Evolutionary conservation across 257 asterid species (phyloP).

Genomic region (Ophiorrhiza pumila): DNA sequence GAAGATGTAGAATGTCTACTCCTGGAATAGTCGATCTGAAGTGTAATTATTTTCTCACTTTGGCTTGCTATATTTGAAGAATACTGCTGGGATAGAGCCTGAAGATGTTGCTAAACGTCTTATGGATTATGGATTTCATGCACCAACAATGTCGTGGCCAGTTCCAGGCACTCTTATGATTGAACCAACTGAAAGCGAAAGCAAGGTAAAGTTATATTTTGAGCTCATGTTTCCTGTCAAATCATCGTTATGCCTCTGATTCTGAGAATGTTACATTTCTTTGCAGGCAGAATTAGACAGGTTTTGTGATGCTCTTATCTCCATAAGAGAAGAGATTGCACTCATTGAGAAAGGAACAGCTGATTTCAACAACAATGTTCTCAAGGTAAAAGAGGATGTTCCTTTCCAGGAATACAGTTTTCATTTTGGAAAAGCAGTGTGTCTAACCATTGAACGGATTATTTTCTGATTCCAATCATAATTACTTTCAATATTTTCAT

Average conservation of each 20-base stretch:
- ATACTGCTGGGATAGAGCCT: conserved; percentile 93
- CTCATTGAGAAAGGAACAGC: conserved; percentile 85
- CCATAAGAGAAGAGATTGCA: conserved; percentile 86
- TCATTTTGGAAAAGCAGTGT: neutral
- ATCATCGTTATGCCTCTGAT: neutral
- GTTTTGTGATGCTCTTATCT: conserved; percentile 89
- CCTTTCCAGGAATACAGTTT: neutral
- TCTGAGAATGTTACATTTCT: neutral
- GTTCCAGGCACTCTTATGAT: conserved; percentile 99
- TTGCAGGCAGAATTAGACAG: conserved; percentile 92
- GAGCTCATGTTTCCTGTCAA: neutral
- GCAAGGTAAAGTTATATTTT: conserved; percentile 65
- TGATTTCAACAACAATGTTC: conserved; percentile 77
- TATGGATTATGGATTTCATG: conserved; percentile 97
- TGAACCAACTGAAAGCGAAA: conserved; percentile 98
- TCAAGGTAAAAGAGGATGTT: conserved; percentile 53
- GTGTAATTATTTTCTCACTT: conserved; percentile 11
- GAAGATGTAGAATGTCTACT: neutral
- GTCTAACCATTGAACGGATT: neutral
- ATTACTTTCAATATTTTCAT: neutral
- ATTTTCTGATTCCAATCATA: neutral
- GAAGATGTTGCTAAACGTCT: conserved; percentile 99
- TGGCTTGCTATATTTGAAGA: conserved; percentile 33
- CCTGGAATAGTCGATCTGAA: neutral
- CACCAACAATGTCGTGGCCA: conserved; percentile 98